Conservation (phyloP, 495 filamentous ascomycete genomes). For the Hypoxylon cercidicola region DNA sequence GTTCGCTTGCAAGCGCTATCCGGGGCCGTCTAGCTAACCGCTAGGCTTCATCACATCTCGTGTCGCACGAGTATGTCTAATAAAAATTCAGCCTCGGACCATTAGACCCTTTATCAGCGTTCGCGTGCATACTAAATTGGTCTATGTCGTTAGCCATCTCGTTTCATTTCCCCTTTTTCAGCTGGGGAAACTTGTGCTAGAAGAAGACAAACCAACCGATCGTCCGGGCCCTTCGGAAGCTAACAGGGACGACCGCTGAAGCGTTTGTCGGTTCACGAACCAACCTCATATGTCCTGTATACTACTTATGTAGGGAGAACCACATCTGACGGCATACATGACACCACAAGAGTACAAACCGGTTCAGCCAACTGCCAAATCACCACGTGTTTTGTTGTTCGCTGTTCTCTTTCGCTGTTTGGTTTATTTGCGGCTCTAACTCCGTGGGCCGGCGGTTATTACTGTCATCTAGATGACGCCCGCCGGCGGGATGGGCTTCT, state of each 20-base stretch:
- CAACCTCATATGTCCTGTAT: conserved; percentile 9
- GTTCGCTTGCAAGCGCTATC: conserved; percentile 7
- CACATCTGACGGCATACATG: conserved; percentile 23
- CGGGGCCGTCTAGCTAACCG: conserved; percentile 12
- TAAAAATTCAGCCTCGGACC: conserved; percentile 10
- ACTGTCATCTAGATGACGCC: conserved; percentile 17
- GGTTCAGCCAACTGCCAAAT: not conserved
- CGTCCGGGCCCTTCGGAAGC: conserved; percentile 19
- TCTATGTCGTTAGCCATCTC: no score
- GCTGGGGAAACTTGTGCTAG: conserved; percentile 13
- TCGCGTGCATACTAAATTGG: conserved; percentile 13
- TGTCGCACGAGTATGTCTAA: conserved; percentile 8
- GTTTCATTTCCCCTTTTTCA: conserved; percentile 36
- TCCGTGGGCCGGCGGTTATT: conserved; percentile 2
- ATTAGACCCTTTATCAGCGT: not conserved
- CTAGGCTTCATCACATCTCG: conserved; percentile 16
- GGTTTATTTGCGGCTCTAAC: conserved; percentile 12
- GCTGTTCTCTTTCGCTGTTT: not conserved
- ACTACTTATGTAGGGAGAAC: conserved; percentile 12
- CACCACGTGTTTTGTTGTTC: conserved; percentile 23
- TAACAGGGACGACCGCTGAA: conserved; percentile 12
- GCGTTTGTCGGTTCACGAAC: conserved; percentile 34
- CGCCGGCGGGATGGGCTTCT: conserved; percentile 19
- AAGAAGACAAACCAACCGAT: conserved; percentile 1
- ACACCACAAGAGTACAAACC: conserved; percentile 16